Evolutionary conservation across 768 basidiomycete species (phyloP), one percentile per base, ranked within the genome.

Genomic region (Coprinopsis sp.): DNA sequence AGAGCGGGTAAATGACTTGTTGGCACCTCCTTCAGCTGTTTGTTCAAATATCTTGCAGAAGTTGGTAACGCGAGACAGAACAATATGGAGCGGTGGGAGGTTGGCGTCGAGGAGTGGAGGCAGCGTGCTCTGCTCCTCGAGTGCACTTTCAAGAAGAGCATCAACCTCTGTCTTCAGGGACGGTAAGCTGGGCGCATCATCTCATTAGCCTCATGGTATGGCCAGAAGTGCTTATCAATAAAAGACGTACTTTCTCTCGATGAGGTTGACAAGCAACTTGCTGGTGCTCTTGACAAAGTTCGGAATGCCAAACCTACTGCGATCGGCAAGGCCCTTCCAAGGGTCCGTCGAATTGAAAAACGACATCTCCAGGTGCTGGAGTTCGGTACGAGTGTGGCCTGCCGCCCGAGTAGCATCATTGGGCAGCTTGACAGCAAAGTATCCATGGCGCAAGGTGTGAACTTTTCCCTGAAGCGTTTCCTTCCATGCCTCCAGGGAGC

Each of bases 381-480:
- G 60, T 16, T 68, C 74, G 0, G 52, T 38, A 13, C 66, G 66
- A 1, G 71, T 60, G 10, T 73, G 57, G 3, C 59, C 57, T 29
- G 57, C 52, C 12, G 55, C 49, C 1, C 85, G 76, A 46, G 82
- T 73, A 1, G 57, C 63, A 52, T 84, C 85, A 39, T 81, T 74
- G 0, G 81, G 79, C 7, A 83, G 77, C 33, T 80, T 79, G 23
- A 84, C 79, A 16, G 79, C 82, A 45, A 78, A 84, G 48, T 84
- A 86, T 6, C 84, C 76, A 43, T 79, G 79, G 29, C 55, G 69
- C 47, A 85, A 62, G 13, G 14, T 42, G 53, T 84, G 37, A 59
- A 37, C 41, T 23, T 29, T 47, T 25, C 77, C 79, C 48, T 77
- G 68, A 4, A 86, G 60, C 3, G 80, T 65, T 1, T 71, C 65